Base-by-base conservation (phyloP, 257 asterid species). In the Fraxinus excelsior region DNA sequence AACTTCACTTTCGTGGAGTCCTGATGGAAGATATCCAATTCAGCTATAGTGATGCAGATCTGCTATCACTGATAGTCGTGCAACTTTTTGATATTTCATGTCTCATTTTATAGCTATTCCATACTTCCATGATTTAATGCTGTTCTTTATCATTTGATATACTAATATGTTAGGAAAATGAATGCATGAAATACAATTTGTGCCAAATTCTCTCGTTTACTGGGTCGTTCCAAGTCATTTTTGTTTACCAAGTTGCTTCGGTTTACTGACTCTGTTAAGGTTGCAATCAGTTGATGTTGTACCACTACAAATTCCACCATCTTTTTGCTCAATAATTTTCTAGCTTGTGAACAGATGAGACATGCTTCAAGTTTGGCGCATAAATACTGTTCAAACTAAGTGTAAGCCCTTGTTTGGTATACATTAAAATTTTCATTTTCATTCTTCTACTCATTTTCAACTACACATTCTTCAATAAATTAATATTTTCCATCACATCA, bases 1-100 rank as follows among this genome's bases (percentile, higher is more conserved):
- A 77, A 91, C 91, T 87, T 88, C 98, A 73, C 90, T 96, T 70
- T 90, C 99, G 3, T 96, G 99, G 99, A 93, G 98, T 83, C 98
- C 98, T 21, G 94, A 90, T 84, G 99, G 99, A 86, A 93, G 94
- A 92, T 96, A 94, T 94, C 98, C 98, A 7, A 60, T 70, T 25
- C 28, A 73, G 32, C 76, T 74, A 16, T 78, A 14, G 2, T 35
- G 53, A 70, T 62, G 66, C 66, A 58, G 29, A 72, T 65, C 0
- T 64, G 7, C 68, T 11, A 62, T 25, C 35, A 25, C 74, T 62
- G 3, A 26, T 76, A 35, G 49, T 18, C 72, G 11, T 71, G 32
- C 31, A 44, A 10, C 78, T 71, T 62, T 73, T 67, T 2, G 70
- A 64, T 70, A 46, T 37, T 44, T 66, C 68, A 21, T 67, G 44